Base-by-base conservation (phyloP, 179 eudicot genomes). In the Spinacia oleracea region DNA sequence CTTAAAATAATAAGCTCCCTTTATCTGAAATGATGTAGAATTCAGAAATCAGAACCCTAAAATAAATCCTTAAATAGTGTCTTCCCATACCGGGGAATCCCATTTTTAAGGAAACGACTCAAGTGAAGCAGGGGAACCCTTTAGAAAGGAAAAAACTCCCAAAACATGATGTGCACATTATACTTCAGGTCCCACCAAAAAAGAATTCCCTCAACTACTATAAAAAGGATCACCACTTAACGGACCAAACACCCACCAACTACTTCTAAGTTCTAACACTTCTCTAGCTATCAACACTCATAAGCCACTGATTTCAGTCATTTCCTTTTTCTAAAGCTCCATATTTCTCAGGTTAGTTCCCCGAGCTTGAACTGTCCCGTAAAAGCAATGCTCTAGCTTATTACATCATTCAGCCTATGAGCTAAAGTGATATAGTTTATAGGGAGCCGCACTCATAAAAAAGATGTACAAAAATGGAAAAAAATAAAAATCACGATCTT, bases 151-250 rank as follows among this genome's bases (percentile, higher is more conserved):
- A 53, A 72, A 27, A 6, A 29, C 75, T 48, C 62, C 46, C 31
- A 31, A 32, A 72, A 18, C 63, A 72, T 72, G 42, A 72, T 72
- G 75, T 51, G 75, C 63, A 50, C 75, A 72, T 72, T 72, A 72
- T 72, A 72, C 75, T 46, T 18, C 40, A n/a, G 75, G 42, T 21
- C 75, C 75, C 75, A 72, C 75, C 63, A 6, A 10, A 48, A 72
- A 72, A 55, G 45, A 32, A 50, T 62, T 51, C 7, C 62, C 75
- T 72, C 75, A 50, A 53, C 74, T 70, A 71, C 74, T 83, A 83
- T 83, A 83, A 70, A 79, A 71, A 31, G 77, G 70, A 59, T 60
- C 64, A 70, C 60, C 77, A 70, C 79, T 82, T 76, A 68, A 53
- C 82, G 31, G 38, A 82, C 35, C 65, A 74, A 79, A 78, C 68